A percentile compares a stretch with the other conserved stretches of the same genome.
phyloP scores from a whole-genome alignment of 164 flowering plant genomes.

The Kingdonia uniflora region DNA sequence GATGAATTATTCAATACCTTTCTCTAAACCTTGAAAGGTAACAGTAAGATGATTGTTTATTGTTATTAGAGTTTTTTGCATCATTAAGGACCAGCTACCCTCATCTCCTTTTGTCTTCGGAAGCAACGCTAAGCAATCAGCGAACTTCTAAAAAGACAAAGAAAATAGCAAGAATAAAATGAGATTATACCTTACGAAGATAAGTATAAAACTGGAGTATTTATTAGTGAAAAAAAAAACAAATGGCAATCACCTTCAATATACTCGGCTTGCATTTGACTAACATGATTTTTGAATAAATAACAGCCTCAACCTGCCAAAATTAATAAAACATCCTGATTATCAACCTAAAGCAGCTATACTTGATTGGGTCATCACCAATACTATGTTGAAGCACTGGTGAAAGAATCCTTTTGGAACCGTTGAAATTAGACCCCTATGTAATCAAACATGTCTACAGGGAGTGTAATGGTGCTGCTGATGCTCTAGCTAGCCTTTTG shows the following conservation, averaged over 20 bases:
- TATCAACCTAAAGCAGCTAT: neutral
- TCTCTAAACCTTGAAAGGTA: slow-evolving; percentile 69
- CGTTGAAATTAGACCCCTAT: too few relatives aligned
- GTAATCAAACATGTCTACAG: too few relatives aligned
- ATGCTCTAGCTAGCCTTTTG: too few relatives aligned
- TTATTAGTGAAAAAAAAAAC: neutral
- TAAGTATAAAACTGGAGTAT: too few relatives aligned
- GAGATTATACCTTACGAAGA: neutral
- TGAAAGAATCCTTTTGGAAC: too few relatives aligned
- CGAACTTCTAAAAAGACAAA: slow-evolving; percentile 55
- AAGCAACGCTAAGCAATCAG: slow-evolving; percentile 60
- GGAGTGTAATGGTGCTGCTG: too few relatives aligned
- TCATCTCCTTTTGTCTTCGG: slow-evolving; percentile 77
- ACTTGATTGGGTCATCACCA: too few relatives aligned
- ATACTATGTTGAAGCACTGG: too few relatives aligned
- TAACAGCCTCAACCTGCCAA: slow-evolving; percentile 58
- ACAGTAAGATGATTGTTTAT: slow-evolving; percentile 43
- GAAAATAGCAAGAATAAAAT: neutral
- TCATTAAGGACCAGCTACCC: slow-evolving; percentile 63
- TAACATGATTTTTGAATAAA: slow-evolving; percentile 51
- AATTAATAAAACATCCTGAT: neutral
- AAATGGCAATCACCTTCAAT: slow-evolving; percentile 34
- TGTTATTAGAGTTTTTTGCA: slow-evolving; percentile 59
- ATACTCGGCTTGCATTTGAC: slow-evolving; percentile 37
- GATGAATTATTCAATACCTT: slow-evolving; percentile 36